Percentiles rank a stretch among this genome's conserved stretches.
Evolutionary conservation across 1,139 yeast species (phyloP).

Genomic region (Lodderomyces jiufengensis): DNA sequence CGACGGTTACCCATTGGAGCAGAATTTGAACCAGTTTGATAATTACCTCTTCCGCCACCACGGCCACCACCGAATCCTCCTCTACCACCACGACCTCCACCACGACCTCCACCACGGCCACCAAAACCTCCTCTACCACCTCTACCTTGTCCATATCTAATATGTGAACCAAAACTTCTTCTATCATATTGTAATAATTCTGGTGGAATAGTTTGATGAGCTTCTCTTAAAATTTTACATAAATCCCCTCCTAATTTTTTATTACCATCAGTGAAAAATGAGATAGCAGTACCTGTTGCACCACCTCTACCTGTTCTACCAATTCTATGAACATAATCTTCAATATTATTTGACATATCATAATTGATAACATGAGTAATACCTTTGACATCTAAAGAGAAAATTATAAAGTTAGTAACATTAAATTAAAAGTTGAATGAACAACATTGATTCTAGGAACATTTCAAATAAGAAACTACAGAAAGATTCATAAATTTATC

Average conservation of each 20-base stretch:
- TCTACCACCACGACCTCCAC: constrained; percentile 22
- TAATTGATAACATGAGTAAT: constrained; percentile 88
- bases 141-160: constrained; percentile 51
- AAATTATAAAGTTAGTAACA: constrained; percentile 25
- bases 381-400: constrained; percentile 84
- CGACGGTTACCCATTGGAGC: constrained; percentile 33
- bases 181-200: constrained; percentile 57
- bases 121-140: constrained; percentile 57
- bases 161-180: constrained; percentile 52
- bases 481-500: constrained; percentile 5
- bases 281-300: constrained; percentile 89
- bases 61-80: constrained; percentile 18
- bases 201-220: constrained; percentile 81
- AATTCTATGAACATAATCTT: constrained; percentile 92
- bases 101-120: constrained; percentile 28
- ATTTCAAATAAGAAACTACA: constrained; percentile 8
- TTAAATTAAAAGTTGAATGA: not conserved
- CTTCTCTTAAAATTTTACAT: constrained; percentile 89
- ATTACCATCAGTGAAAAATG: constrained; percentile 88
- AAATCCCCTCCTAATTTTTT: constrained; percentile 87
- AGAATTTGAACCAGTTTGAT: constrained; percentile 28
- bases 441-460: not conserved
- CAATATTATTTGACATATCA: constrained; percentile 97
- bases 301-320: constrained; percentile 99
- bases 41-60: constrained; percentile 23